Conservation (phyloP, 2,329 filamentous ascomycete species). For the Botryotinia calthae region DNA sequence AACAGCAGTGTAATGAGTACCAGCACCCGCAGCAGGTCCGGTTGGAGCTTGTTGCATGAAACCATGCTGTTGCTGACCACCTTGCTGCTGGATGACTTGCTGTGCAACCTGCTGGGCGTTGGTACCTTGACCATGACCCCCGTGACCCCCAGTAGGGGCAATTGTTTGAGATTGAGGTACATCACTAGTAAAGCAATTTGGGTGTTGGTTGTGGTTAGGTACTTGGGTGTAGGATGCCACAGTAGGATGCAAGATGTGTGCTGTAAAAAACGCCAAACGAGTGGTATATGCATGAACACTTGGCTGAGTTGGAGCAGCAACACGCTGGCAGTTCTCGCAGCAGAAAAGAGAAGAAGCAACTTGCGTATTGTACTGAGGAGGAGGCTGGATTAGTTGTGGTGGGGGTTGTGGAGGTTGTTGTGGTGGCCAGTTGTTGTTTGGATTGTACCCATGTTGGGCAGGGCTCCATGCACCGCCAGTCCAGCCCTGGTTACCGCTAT, state of each 20-base stretch:
- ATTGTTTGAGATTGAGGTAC: not conserved
- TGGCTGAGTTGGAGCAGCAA: too few relatives aligned
- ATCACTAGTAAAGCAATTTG: not conserved
- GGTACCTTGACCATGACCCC: not conserved
- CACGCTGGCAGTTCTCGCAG: not conserved
- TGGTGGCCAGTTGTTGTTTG: not conserved
- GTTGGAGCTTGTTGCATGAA: not conserved
- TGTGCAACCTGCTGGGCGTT: not conserved
- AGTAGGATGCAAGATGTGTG: not conserved
- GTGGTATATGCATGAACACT: constrained; percentile 9
- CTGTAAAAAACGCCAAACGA: not conserved
- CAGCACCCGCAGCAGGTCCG: not conserved
- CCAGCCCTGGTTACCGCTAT: not conserved
- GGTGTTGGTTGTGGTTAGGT: not conserved
- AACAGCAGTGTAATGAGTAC: not conserved
- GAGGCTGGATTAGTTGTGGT: not conserved
- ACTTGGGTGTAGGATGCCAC: not conserved
- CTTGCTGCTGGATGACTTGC: not conserved
- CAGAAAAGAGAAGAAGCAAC: not conserved
- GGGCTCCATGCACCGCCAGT: not conserved
- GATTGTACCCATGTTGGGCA: not conserved
- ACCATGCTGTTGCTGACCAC: not conserved
- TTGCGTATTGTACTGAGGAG: not conserved
- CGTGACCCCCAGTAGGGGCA: not conserved
- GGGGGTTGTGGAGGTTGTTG: not conserved